Conservation (phyloP, 352 stramenopile genomes). For the Phytophthora citrophthora region DNA sequence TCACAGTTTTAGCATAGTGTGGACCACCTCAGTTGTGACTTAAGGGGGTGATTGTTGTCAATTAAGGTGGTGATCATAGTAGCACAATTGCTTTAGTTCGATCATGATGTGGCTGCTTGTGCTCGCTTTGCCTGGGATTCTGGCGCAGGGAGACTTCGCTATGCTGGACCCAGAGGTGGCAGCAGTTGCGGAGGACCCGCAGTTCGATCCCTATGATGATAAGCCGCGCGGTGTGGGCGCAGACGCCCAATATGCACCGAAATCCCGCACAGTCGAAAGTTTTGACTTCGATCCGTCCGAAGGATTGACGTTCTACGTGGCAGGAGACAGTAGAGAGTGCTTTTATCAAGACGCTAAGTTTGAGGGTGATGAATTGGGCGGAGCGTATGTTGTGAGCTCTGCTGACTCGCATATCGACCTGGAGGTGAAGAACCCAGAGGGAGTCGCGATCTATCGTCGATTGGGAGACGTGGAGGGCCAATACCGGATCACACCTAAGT, state of each 20-base stretch:
- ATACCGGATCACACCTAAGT: constrained; percentile 72
- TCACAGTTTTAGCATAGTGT: not conserved
- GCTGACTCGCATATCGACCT: constrained; percentile 77
- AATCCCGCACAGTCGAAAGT: constrained; percentile 52
- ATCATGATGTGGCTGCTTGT: constrained; percentile 10
- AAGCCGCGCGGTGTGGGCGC: constrained; percentile 30
- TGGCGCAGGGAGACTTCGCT: constrained; percentile 45
- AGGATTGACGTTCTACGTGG: constrained; percentile 79
- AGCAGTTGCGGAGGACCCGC: constrained; percentile 50
- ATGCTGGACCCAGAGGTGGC: constrained; percentile 38
- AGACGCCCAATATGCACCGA: constrained; percentile 42
- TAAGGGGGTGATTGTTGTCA: no score
- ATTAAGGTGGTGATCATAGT: no score
- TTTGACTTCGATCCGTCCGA: constrained; percentile 89
- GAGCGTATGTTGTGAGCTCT: constrained; percentile 77
- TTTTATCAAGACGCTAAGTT: constrained; percentile 83
- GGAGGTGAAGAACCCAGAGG: constrained; percentile 75
- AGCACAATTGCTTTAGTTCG: not conserved
- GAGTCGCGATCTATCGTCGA: constrained; percentile 58
- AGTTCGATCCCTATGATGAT: constrained; percentile 71
- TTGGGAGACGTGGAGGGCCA: constrained; percentile 73
- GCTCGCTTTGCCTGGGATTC: constrained; percentile 8
- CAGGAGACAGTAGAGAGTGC: constrained; percentile 45
- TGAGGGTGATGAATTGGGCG: constrained; percentile 62
- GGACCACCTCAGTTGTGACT: not conserved